Base-by-base conservation (phyloP, 257 asterid species). In the Ilex aquifolium region DNA sequence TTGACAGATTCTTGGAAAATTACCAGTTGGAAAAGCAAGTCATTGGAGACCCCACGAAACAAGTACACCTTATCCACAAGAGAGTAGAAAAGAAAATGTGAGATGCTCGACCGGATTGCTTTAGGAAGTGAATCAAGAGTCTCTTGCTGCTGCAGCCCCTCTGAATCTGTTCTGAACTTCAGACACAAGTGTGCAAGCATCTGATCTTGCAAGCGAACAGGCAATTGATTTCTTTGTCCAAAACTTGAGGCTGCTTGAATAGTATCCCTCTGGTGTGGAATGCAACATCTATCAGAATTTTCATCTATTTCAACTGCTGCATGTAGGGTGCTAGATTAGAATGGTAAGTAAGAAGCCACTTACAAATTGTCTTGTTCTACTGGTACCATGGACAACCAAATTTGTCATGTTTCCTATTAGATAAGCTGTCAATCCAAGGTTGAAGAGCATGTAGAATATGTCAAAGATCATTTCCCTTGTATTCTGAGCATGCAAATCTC, bases 381-480 rank as follows among this genome's bases (percentile, higher is more conserved):
- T 85, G 64, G 96, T 93, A 59, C 88, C 95, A 40, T 93, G 95
- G 56, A 93, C 97, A 17, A 93, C 96, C 79, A 93, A 76, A 72
- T 90, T 90, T 32, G 99, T 93, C 99, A 93, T 90, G 73, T 93
- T 93, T 66, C 99, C 99, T 16, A 93, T 90, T 74, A 93, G 75
- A 62, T 93, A 93, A 31, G 99, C 91, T 6, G 96, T 87, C 51
- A 93, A 69, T 32, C 97, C 99, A 65, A 93, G 74, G 80, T 90
- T 90, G 67, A 93, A 93, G 3, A 93, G 90, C 99, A 93, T 93
- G 88, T 93, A 90, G 61, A 84, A 84, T 13, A 84, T 82, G 67
- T 80, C 72, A 30, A 93, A 93, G 57, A 88, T 68, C 97, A 93
- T 93, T 72, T 93, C 99, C 71, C 94, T 71, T 1, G 74, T 85